phyloP scores from a whole-genome alignment of 1,284 basidiomycete genomes.

The Papiliotrema terrestris region DNA sequence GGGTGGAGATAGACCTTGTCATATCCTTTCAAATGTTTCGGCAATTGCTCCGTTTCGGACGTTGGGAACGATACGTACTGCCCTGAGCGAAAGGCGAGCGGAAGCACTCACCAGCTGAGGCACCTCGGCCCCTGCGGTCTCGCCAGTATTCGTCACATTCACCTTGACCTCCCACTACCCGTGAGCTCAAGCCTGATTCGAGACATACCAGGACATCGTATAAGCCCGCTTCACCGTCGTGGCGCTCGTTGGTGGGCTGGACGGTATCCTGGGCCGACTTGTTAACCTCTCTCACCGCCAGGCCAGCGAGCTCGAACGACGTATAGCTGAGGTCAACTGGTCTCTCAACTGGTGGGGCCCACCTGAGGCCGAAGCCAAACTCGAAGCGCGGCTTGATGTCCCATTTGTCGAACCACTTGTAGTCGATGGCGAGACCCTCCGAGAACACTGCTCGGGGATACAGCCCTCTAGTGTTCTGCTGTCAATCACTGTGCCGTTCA shows the following conservation, averaged over 20 bases:
- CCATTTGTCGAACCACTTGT: constrained; percentile 51
- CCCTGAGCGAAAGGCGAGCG: background rate
- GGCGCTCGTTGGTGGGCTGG: constrained; percentile 49
- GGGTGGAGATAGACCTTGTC: constrained; percentile 40
- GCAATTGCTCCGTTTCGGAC: constrained; percentile 43
- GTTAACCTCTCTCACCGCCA: constrained; percentile 27
- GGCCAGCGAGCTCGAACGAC: constrained; percentile 43
- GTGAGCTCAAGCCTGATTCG: constrained; percentile 1
- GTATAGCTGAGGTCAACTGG: constrained; percentile 38
- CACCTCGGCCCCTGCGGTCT: constrained; percentile 47
- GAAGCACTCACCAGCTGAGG: constrained; percentile 47
- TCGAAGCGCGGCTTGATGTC: constrained; percentile 49
- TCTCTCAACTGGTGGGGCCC: background rate
- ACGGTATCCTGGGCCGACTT: constrained; percentile 33
- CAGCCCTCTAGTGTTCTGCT: background rate
- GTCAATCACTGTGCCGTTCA: background rate
- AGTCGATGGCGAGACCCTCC: constrained; percentile 51
- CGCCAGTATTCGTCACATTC: constrained; percentile 50
- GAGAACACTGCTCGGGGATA: constrained; percentile 31
- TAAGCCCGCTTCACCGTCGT: constrained; percentile 33
- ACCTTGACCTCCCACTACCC: constrained; percentile 34
- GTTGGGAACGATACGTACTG: constrained; percentile 49
- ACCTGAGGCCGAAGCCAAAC: constrained; percentile 52
- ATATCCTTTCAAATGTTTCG: constrained; percentile 45
- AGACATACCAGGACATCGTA: constrained; percentile 44